A percentile compares a stretch with the other conserved stretches of the same genome.
phyloP scores from a whole-genome alignment of 441 rosid genomes.

The Viola pubescens region DNA sequence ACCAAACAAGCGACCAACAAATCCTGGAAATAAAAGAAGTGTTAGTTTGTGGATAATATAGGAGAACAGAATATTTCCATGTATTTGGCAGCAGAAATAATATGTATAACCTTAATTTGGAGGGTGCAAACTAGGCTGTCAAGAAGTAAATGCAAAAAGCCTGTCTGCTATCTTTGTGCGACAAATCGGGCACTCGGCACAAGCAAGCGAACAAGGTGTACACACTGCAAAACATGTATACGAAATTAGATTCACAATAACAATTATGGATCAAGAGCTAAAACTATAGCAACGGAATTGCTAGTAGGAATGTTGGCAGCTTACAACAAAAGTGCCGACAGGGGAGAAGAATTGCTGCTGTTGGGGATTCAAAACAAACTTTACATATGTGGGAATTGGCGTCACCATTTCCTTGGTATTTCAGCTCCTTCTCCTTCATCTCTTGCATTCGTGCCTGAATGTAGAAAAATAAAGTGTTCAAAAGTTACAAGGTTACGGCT shows the following conservation, averaged over 20 bases:
- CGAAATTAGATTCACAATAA: not conserved
- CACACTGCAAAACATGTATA: constrained; percentile 57
- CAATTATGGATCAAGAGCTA: not conserved
- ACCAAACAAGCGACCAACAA: constrained; percentile 19
- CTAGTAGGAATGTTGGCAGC: constrained; percentile 22
- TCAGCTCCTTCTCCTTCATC: constrained; percentile 85
- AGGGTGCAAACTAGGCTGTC: constrained; percentile 28
- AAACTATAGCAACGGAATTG: not conserved
- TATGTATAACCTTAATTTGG: constrained; percentile 36
- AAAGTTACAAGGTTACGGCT: too few relatives aligned
- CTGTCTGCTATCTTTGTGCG: constrained; percentile 89
- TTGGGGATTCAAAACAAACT: constrained; percentile 87
- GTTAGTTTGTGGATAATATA: constrained; percentile 3
- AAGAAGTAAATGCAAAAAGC: constrained; percentile 87
- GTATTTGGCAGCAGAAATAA: not conserved
- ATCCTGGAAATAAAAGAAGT: constrained; percentile 37
- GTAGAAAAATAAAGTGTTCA: not conserved
- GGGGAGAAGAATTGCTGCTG: constrained; percentile 94
- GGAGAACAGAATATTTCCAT: too few relatives aligned
- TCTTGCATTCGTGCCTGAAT: constrained; percentile 92
- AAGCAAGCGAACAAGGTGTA: constrained; percentile 94
- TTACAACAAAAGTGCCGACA: constrained; percentile 97
- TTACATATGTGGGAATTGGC: constrained; percentile 86
- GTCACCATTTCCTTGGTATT: constrained; percentile 60
- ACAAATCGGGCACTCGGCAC: constrained; percentile 96